phyloP scores from a whole-genome alignment of 495 filamentous ascomycete species.

The Penicillium turbatum region DNA sequence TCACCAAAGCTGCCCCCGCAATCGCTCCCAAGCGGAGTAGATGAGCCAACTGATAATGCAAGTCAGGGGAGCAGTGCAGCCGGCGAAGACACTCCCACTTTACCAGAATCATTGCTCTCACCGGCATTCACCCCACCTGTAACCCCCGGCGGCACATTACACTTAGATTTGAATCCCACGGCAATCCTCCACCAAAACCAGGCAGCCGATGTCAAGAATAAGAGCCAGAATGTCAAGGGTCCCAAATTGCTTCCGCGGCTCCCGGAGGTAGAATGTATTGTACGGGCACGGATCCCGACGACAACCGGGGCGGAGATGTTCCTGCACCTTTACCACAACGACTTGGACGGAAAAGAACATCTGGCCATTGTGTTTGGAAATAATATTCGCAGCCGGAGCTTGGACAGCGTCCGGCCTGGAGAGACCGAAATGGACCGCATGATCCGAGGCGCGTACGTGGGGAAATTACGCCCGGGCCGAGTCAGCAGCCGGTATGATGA shows the following conservation, averaged over 20 bases:
- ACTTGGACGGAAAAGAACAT: constrained; percentile 91
- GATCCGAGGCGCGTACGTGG: constrained; percentile 89
- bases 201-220: constrained; percentile 17
- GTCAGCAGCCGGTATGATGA: constrained; percentile 60
- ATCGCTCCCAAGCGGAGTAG: constrained; percentile 22
- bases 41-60: constrained; percentile 17
- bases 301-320: constrained; percentile 94
- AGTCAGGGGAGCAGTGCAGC: constrained; percentile 22
- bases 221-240: constrained; percentile 49
- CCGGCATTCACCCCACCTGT: constrained; percentile 75
- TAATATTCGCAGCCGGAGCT: constrained; percentile 70
- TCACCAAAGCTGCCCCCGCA: constrained; percentile 49
- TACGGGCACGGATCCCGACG: constrained; percentile 80
- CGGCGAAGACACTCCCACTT: constrained; percentile 33
- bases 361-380: constrained; percentile 95
- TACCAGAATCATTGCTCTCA: constrained; percentile 57
- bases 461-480: constrained; percentile 80
- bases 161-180: constrained; percentile 33
- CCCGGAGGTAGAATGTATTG: constrained; percentile 74
- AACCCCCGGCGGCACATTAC: constrained; percentile 64
- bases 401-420: constrained; percentile 76
- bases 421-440: constrained; percentile 96
- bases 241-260: constrained; percentile 65
- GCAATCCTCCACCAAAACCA: constrained; percentile 34
- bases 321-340: constrained; percentile 90